A percentile compares a stretch with the other conserved stretches of the same genome.
Evolutionary conservation across 2,329 filamentous ascomycete genomes (phyloP).

Genomic region (Penicillium palitans): DNA sequence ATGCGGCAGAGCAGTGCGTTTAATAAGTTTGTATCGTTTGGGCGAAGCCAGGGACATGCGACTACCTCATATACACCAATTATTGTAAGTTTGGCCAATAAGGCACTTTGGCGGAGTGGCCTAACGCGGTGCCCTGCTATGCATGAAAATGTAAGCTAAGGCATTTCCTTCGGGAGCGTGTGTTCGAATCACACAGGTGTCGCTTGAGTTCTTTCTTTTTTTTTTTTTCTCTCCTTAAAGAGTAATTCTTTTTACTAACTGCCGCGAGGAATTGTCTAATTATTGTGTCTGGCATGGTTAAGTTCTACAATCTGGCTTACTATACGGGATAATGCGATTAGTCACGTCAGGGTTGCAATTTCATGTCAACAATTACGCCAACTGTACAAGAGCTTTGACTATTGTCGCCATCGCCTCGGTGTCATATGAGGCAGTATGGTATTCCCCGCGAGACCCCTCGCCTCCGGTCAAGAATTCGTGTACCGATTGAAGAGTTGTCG

Average conservation of each 20-base stretch:
- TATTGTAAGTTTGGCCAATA: too few relatives aligned
- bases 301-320: not conserved
- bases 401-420: not conserved
- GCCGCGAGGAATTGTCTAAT: not conserved
- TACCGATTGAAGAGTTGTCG: not conserved
- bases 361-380: not conserved
- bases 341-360: not conserved
- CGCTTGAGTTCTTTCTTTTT: not conserved
- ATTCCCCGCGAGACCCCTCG: not conserved
- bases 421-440: not conserved
- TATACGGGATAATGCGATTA: not conserved
- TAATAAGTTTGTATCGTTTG: too few relatives aligned
- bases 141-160: not conserved
- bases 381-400: not conserved
- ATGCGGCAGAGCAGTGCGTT: too few relatives aligned
- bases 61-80: too few relatives aligned
- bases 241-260: not conserved
- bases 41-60: too few relatives aligned
- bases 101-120: not conserved
- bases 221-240: not conserved
- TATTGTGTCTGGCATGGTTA: not conserved
- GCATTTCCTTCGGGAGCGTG: not conserved
- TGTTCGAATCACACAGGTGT: constrained; percentile 2
- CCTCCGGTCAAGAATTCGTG: not conserved
- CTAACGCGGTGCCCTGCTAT: too few relatives aligned